A percentile compares a stretch with the other conserved stretches of the same genome.
phyloP scores from a whole-genome alignment of 306 rosid species.

The Cucumis cinereus region DNA sequence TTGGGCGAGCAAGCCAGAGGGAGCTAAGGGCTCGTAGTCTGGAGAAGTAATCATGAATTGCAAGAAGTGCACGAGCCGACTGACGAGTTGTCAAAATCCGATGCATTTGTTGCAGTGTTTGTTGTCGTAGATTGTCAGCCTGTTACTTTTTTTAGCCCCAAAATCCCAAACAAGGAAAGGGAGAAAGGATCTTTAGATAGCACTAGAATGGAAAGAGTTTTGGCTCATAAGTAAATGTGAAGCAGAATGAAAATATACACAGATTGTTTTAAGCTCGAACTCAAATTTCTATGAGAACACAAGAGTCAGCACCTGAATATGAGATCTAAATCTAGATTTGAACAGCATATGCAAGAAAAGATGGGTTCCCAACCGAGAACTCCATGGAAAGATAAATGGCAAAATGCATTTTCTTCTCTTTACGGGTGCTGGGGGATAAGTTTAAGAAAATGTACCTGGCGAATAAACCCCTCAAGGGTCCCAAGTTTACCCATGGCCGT shows the following conservation, averaged over 20 bases:
- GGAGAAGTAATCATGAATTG: conserved; percentile 55
- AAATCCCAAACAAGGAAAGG: conserved; percentile 1
- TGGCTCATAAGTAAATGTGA: background rate
- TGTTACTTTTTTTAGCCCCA: conserved; percentile 8
- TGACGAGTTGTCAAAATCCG: conserved; percentile 66
- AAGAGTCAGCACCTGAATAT: background rate
- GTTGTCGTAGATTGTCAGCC: conserved; percentile 80
- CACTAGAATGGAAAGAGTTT: background rate
- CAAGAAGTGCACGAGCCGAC: conserved; percentile 71
- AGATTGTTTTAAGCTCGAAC: too few species aligned
- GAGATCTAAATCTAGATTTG: background rate
- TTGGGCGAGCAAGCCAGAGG: conserved; percentile 71
- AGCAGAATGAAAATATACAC: background rate
- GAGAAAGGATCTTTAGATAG: background rate
- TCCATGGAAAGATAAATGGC: background rate
- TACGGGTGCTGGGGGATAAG: background rate
- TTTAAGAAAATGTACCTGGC: conserved; percentile 32
- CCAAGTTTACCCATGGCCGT: conserved; percentile 86
- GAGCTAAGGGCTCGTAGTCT: conserved; percentile 64
- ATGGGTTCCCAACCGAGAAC: background rate
- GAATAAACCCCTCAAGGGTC: conserved; percentile 64
- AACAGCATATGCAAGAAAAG: background rate
- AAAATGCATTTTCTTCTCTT: background rate
- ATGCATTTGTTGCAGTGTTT: conserved; percentile 68
- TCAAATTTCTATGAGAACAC: background rate